A percentile compares a stretch with the other conserved stretches of the same genome.
Evolutionary conservation across 192 early-diverging fungal species (phyloP).

Genomic region (Nowakowskiella sp.): DNA sequence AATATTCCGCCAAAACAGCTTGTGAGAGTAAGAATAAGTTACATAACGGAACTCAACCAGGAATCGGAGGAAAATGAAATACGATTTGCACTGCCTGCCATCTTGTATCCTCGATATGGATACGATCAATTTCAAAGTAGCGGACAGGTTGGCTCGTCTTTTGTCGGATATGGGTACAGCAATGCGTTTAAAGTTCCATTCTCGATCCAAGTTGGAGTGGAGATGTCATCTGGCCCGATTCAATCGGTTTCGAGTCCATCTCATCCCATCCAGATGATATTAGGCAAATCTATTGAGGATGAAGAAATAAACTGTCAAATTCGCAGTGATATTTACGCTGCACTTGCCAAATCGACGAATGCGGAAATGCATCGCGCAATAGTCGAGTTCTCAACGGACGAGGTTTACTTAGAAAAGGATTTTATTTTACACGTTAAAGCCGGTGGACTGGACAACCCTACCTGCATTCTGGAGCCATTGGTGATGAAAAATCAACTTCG

Average conservation of each 20-base stretch:
- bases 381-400: neutral
- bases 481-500: no score
- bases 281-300: slow-evolving; percentile 12
- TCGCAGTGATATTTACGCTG: no score
- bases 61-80: slow-evolving; percentile 37
- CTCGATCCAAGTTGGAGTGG: slow-evolving; percentile 6
- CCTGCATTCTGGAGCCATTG: slow-evolving; percentile 29
- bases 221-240: slow-evolving; percentile 24
- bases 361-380: slow-evolving; percentile 4
- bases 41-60: slow-evolving; percentile 37
- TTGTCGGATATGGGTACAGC: no score
- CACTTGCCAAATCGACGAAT: no score
- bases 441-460: slow-evolving; percentile 23
- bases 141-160: no score
- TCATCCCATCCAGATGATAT: slow-evolving; percentile 19
- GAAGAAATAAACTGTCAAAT: slow-evolving; percentile 11
- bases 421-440: slow-evolving; percentile 30
- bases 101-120: slow-evolving; percentile 33
- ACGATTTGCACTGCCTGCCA: slow-evolving; percentile 36
- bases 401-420: slow-evolving; percentile 24
- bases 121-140: no score
- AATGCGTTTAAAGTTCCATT: neutral
- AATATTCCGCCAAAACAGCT: slow-evolving; percentile 30
- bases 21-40: slow-evolving; percentile 33
- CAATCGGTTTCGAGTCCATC: slow-evolving; percentile 35